Percentiles rank a stretch among this genome's conserved stretches.
Evolutionary conservation across 169 alveolate species (phyloP).

Genomic region (Plasmodium falciparum): DNA sequence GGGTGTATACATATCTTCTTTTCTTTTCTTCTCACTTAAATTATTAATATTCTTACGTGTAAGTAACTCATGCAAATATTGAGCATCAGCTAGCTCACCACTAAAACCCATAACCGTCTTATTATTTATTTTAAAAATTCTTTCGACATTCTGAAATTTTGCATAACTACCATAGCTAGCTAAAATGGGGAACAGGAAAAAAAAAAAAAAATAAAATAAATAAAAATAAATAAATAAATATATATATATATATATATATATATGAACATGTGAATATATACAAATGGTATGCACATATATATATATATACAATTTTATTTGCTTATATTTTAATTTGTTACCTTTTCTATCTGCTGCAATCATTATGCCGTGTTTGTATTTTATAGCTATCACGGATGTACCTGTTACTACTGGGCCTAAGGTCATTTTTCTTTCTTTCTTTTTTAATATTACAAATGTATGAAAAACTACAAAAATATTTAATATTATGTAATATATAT

Average conservation of each 20-base stretch:
- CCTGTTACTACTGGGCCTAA: conserved; percentile 81
- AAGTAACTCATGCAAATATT: conserved; percentile 44
- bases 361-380: conserved; percentile 84
- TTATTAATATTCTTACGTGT: conserved; percentile 59
- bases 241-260: neutral
- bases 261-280: neutral
- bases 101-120: conserved; percentile 77
- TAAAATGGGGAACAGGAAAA: neutral
- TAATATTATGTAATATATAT: no score
- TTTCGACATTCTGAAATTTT: conserved; percentile 68
- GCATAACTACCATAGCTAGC: conserved; percentile 77
- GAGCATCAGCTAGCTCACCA: conserved; percentile 75
- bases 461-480: no score
- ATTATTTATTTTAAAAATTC: conserved; percentile 70
- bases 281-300: neutral
- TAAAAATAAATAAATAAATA: neutral
- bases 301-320: neutral
- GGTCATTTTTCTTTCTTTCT: conserved; percentile 25
- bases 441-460: neutral
- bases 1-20: conserved; percentile 33
- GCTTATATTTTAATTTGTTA: neutral
- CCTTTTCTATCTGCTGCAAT: conserved; percentile 87
- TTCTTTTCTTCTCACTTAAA: conserved; percentile 42
- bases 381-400: conserved; percentile 87
- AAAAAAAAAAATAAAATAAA: conserved; percentile 2